Conservation (phyloP, 768 basidiomycete genomes). For the Candolleomyces efflorescens region DNA sequence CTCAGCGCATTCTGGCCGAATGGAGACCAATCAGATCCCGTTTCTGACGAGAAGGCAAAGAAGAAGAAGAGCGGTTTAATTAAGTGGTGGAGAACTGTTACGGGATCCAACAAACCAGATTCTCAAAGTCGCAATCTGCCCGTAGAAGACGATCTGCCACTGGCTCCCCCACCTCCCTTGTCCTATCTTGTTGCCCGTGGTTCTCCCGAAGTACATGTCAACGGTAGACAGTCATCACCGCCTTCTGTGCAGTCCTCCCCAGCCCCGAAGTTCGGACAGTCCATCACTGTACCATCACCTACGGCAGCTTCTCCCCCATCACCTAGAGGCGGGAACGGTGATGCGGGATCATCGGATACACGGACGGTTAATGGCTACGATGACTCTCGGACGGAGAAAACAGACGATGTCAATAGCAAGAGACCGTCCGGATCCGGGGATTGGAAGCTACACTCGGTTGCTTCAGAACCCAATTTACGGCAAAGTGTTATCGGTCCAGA, state of each 20-base stretch:
- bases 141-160: slow-evolving; percentile 68
- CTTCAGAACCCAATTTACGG: slow-evolving; percentile 63
- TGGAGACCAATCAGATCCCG: slow-evolving; percentile 20
- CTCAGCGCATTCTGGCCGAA: slow-evolving; percentile 53
- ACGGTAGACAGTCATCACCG: slow-evolving; percentile 59
- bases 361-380: slow-evolving; percentile 41
- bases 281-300: slow-evolving; percentile 63
- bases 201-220: slow-evolving; percentile 38
- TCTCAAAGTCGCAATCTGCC: slow-evolving; percentile 26
- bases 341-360: slow-evolving; percentile 48
- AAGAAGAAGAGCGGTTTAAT: slow-evolving; percentile 78
- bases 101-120: slow-evolving; percentile 41
- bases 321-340: slow-evolving; percentile 29
- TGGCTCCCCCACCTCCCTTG: slow-evolving; percentile 88
- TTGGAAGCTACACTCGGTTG: slow-evolving; percentile 43
- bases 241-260: slow-evolving; percentile 50
- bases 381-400: slow-evolving; percentile 44
- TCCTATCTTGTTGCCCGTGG: slow-evolving; percentile 78
- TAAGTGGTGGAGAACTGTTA: slow-evolving; percentile 80
- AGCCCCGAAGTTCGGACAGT: slow-evolving; percentile 53
- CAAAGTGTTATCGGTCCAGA: slow-evolving; percentile 27
- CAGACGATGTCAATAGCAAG: slow-evolving; percentile 20
- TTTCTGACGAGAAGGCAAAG: slow-evolving; percentile 46
- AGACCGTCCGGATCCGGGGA: slow-evolving; percentile 29
- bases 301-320: slow-evolving; percentile 77